A percentile compares a stretch with the other conserved stretches of the same genome.
These are phyloP conservation scores for Daldinia vernicosa DNA, from an alignment of 495 filamentous ascomycete genomes.

Conservation along the genomic window DNA sequence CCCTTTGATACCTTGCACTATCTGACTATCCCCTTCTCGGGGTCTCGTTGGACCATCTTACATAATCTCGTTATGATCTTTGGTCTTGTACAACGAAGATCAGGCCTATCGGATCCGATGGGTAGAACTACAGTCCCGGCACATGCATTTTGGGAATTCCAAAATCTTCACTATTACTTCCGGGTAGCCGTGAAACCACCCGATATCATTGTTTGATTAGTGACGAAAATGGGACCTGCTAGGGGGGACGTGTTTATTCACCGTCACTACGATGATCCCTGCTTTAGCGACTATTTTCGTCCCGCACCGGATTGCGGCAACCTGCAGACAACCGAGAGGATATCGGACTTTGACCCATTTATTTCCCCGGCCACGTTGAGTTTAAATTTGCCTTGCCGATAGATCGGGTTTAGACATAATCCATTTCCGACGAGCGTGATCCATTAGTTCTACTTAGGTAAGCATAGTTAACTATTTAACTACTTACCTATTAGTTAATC, in stretches of 20 bases:
- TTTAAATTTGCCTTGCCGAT: slow-evolving; percentile 2
- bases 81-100: slow-evolving; percentile 9
- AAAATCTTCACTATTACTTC: slow-evolving; percentile 4
- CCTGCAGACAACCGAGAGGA: slow-evolving; percentile 36
- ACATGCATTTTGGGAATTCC: not conserved
- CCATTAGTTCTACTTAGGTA: not conserved
- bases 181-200: slow-evolving; percentile 4
- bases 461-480: not conserved
- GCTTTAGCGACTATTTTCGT: slow-evolving; percentile 15
- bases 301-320: slow-evolving; percentile 29
- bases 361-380: slow-evolving; percentile 25
- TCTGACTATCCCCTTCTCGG: not conserved
- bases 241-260: not conserved
- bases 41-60: slow-evolving; percentile 32
- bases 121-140: not conserved
- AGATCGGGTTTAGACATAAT: not conserved
- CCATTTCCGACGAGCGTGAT: not conserved
- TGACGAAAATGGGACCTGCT: slow-evolving; percentile 9
- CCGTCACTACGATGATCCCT: slow-evolving; percentile 14
- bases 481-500: no score
- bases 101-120: slow-evolving; percentile 36
- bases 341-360: slow-evolving; percentile 37
- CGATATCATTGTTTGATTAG: not conserved
- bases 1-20: not conserved
- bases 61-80: slow-evolving; percentile 26